A percentile compares a stretch with the other conserved stretches of the same genome.
Conservation (phyloP, 257 asterid genomes). For the Solanum habrochaites region DNA sequence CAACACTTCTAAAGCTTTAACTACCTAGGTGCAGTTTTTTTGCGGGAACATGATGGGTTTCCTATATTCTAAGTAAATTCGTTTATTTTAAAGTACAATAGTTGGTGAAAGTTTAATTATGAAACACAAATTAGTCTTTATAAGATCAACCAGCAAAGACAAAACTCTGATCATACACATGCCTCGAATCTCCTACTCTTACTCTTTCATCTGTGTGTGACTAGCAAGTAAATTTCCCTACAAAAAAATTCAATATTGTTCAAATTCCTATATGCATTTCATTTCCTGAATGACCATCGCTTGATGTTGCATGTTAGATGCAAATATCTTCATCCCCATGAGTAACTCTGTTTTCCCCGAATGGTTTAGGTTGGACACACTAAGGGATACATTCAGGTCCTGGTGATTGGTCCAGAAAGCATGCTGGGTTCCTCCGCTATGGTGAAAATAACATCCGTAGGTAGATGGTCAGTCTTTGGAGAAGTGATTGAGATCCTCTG, state of each 20-base stretch:
- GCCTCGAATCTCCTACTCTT: neutral
- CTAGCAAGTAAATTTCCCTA: neutral
- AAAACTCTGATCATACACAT: neutral
- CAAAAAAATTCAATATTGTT: neutral
- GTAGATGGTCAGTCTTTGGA: constrained; percentile 96
- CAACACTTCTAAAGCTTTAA: neutral
- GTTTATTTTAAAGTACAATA: neutral
- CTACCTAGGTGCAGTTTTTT: neutral
- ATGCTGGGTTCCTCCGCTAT: constrained; percentile 74
- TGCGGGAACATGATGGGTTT: neutral
- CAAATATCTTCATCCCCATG: neutral
- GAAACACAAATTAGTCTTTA: neutral
- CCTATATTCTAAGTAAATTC: neutral
- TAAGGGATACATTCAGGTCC: constrained; percentile 89
- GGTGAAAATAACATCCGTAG: constrained; percentile 69
- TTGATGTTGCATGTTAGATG: neutral
- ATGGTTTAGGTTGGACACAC: constrained; percentile 88
- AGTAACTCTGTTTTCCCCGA: neutral
- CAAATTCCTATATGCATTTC: neutral
- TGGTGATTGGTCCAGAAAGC: constrained; percentile 72
- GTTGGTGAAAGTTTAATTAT: neutral
- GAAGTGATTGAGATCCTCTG: constrained; percentile 65
- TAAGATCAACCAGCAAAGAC: neutral
- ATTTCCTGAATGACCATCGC: neutral
- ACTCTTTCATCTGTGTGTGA: neutral